These are phyloP conservation scores for Trichoderma lentiforme DNA, from an alignment of 2,329 filamentous ascomycete species.

Conservation along the genomic window DNA sequence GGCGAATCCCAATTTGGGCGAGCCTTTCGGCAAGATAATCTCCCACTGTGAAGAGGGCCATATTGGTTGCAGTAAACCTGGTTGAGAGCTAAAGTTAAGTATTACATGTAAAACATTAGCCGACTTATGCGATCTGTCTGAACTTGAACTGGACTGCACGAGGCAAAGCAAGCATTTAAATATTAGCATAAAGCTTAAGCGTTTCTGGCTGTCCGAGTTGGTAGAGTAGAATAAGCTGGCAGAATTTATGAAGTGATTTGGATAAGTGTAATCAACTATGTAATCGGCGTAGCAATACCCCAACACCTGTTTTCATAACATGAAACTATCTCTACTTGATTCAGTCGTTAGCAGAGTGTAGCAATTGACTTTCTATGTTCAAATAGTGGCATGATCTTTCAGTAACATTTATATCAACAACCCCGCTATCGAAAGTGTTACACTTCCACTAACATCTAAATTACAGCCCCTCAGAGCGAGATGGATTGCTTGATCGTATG, in stretches of 20 bases:
- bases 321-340: background rate
- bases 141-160: background rate
- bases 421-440: background rate
- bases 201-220: no score
- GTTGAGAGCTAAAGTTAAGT: background rate
- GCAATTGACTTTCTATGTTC: background rate
- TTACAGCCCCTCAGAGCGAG: background rate
- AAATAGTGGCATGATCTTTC: background rate
- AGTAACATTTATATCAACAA: background rate
- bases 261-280: background rate
- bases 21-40: background rate
- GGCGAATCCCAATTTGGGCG: background rate
- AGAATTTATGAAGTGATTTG: background rate
- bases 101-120: background rate
- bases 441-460: background rate
- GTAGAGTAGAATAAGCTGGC: background rate
- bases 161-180: background rate
- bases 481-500: background rate
- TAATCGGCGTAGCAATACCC: background rate
- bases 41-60: background rate
- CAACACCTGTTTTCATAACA: background rate
- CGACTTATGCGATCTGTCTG: no score
- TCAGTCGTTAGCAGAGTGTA: background rate
- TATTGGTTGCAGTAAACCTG: background rate
- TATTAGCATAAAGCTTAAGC: background rate